Evolutionary conservation across 768 basidiomycete genomes (phyloP), one percentile per base, ranked within the genome.

Genomic region (Scleroderma bovista): DNA sequence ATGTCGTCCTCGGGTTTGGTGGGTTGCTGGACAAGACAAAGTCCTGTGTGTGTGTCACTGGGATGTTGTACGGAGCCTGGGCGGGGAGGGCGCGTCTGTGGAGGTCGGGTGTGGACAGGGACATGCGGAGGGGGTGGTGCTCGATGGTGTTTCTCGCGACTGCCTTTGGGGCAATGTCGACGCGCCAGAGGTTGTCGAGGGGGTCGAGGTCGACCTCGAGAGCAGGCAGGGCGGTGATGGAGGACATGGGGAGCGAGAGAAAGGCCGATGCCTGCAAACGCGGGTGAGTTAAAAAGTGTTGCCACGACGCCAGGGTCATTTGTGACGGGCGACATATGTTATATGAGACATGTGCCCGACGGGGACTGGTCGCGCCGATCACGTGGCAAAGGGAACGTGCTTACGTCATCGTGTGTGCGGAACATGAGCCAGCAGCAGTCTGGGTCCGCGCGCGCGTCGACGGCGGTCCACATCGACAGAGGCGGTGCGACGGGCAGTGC

Each of bases 21-120:
- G 85, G 85, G 55, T 86, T 87, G 57, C 64, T 79, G 16, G 84
- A 87, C 46, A 86, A 71, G 5, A 79, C 73, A 52, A 80, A 84
- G 31, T 76, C 75, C 41, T 67, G 61, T 3, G 52, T 38, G 11
- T 62, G 65, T 16, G 51, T 8, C 1, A 20, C 12, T 3, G 44
- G 29, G 0, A 46, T 31, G 9, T 40, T 2, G 7, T 44, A 55
- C 5, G 43, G 13, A 54, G 44, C 23, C 20, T 48, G 55, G n/a
- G 54, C 53, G 7, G 44, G 36, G n/a, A 46, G 53, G 24, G 56
- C 37, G 33, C 46, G 59, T 17, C 55, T 56, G 37, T 69, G 67
- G 36, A 69, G 59, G 38, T 69, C 60, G 15, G 67, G 66, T 2
- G 66, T 61, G 7, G 66, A 69, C 22, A 65, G 53, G 34, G 67